These are phyloP conservation scores for Fusarium torreyae DNA, from an alignment of 2,329 filamentous ascomycete species.

Conservation along the genomic window DNA sequence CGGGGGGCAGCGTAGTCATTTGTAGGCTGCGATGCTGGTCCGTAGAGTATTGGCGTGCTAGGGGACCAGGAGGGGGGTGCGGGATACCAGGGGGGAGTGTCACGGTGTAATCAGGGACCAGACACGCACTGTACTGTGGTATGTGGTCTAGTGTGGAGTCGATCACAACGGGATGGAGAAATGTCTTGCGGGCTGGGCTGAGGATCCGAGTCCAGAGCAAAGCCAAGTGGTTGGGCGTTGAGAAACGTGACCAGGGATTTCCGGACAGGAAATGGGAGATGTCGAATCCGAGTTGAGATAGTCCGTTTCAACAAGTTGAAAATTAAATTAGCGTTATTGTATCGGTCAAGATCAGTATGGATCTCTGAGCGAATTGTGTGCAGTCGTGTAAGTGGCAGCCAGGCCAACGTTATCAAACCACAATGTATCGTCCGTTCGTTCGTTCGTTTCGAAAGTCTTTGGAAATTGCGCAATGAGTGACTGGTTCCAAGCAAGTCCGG, in stretches of 20 bases:
- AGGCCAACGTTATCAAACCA: conserved; percentile 52
- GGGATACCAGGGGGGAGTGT: conserved; percentile 42
- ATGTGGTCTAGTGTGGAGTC: conserved; percentile 45
- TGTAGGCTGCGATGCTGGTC: conserved; percentile 59
- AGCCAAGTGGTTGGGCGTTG: conserved; percentile 47
- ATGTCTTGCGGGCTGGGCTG: conserved; percentile 41
- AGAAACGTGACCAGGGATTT: conserved; percentile 40
- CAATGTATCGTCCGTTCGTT: conserved; percentile 36
- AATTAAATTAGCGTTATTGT: conserved; percentile 53
- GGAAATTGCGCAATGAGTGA: conserved; percentile 61
- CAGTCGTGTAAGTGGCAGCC: conserved; percentile 47
- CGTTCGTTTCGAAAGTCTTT: conserved; percentile 38
- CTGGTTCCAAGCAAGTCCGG: conserved; percentile 72
- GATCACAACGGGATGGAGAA: conserved; percentile 51
- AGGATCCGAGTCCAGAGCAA: conserved; percentile 46
- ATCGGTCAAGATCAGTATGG: conserved; percentile 46
- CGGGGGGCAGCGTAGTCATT: no score
- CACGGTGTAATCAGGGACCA: conserved; percentile 40
- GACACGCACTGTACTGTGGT: conserved; percentile 19
- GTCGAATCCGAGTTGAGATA: conserved; percentile 42
- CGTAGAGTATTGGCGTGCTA: conserved; percentile 46
- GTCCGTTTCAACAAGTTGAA: conserved; percentile 46
- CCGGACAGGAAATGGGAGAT: background rate
- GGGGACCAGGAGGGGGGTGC: conserved; percentile 48
- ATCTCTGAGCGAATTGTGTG: conserved; percentile 47